A percentile compares a stretch with the other conserved stretches of the same genome.
Evolutionary conservation across 2,329 filamentous ascomycete species (phyloP).

Genomic region (Trichoderma cornu-damae): DNA sequence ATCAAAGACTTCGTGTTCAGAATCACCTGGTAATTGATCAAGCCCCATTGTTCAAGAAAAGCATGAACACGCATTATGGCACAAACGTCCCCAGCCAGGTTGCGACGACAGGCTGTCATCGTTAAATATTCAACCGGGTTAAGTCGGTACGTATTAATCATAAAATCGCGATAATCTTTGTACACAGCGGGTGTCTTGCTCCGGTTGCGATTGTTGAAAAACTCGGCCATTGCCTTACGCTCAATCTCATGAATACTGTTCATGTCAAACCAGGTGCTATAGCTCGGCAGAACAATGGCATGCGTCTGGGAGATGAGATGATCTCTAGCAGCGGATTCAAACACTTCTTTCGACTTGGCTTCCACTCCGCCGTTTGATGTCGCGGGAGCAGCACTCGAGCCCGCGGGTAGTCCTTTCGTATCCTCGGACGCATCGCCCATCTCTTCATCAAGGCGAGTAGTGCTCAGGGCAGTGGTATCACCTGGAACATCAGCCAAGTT

Average conservation of each 20-base stretch:
- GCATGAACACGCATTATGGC: slow-evolving; percentile 98
- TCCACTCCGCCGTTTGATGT: slow-evolving; percentile 50
- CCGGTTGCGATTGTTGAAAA: slow-evolving; percentile 96
- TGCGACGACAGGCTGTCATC: slow-evolving; percentile 90
- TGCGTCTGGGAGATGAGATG: slow-evolving; percentile 92
- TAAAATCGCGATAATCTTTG: slow-evolving; percentile 98
- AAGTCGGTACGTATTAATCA: slow-evolving; percentile 98
- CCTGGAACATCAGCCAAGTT: slow-evolving; percentile 66
- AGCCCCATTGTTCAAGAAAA: slow-evolving; percentile 96
- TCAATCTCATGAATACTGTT: slow-evolving; percentile 84
- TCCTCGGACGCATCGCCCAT: slow-evolving; percentile 64
- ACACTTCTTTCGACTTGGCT: slow-evolving; percentile 69
- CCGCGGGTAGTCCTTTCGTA: slow-evolving; percentile 43
- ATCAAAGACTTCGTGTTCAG: neutral
- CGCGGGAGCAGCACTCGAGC: slow-evolving; percentile 42
- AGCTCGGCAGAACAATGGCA: slow-evolving; percentile 92
- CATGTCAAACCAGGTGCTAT: slow-evolving; percentile 99
- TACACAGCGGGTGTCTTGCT: slow-evolving; percentile 97
- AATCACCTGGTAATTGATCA: slow-evolving; percentile 95
- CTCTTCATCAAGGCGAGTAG: slow-evolving; percentile 66
- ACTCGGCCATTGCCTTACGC: slow-evolving; percentile 90
- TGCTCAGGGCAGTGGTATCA: slow-evolving; percentile 52
- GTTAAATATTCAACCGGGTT: slow-evolving; percentile 96
- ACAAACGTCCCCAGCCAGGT: slow-evolving; percentile 94
- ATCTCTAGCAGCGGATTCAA: slow-evolving; percentile 82